Conservation (phyloP, 1,284 basidiomycete species). For the Coniferiporia weirii region DNA sequence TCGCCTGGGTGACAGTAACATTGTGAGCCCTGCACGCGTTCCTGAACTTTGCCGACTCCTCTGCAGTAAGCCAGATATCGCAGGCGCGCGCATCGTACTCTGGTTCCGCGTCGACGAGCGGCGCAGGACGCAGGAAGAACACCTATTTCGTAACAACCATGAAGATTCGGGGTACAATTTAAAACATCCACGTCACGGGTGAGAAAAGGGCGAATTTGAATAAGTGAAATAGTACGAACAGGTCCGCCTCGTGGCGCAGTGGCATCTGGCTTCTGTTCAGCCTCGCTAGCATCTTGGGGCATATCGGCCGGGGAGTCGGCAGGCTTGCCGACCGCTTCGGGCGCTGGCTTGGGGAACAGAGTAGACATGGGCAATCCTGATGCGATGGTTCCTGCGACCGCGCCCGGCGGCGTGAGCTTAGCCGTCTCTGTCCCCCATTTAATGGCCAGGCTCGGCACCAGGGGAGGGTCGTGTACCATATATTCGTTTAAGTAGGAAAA, state of each 20-base stretch:
- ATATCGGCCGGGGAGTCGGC: not conserved
- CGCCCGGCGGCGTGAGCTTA: conserved; percentile 2
- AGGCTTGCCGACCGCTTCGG: not conserved
- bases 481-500: conserved; percentile 1
- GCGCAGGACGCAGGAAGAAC: not conserved
- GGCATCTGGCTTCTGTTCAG: not conserved
- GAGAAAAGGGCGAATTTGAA: no score
- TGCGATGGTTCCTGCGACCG: not conserved
- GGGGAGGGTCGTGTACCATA: not conserved
- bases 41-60: not conserved
- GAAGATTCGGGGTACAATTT: not conserved
- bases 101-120: not conserved
- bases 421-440: conserved; percentile 3
- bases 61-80: not conserved
- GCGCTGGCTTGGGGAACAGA: not conserved
- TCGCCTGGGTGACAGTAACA: not conserved
- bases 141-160: not conserved
- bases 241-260: not conserved
- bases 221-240: not conserved
- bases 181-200: not conserved
- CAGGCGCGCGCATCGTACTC: not conserved
- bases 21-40: not conserved
- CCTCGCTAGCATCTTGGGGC: not conserved
- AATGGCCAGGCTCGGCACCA: not conserved
- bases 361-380: not conserved